phyloP scores from a whole-genome alignment of 352 stramenopile genomes.

The Globisporangium apiculatum region DNA sequence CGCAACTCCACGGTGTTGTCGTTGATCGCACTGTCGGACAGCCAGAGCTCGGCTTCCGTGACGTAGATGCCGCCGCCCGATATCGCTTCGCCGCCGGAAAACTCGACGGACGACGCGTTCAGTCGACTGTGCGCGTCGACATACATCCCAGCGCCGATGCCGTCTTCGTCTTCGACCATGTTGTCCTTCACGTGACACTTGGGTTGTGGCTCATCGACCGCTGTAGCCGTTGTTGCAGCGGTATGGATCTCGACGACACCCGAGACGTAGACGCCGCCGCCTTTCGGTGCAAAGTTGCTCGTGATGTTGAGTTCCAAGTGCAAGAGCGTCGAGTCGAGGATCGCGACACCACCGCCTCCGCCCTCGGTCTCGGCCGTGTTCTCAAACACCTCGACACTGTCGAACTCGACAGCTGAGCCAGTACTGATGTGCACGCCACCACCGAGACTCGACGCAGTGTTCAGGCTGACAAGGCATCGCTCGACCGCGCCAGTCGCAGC shows the following conservation, averaged over 20 bases:
- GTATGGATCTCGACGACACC: conserved; percentile 1
- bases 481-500: neutral
- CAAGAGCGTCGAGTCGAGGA: conserved; percentile 14
- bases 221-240: too few relatives aligned
- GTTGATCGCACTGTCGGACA: conserved; percentile 9
- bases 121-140: conserved; percentile 12
- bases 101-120: conserved; percentile 9
- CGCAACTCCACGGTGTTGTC: conserved; percentile 2
- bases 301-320: conserved; percentile 20
- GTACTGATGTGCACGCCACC: conserved; percentile 7
- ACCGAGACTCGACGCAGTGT: conserved; percentile 2
- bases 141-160: conserved; percentile 22
- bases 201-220: neutral
- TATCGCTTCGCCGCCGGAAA: conserved; percentile 13
- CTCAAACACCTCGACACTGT: neutral
- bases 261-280: conserved; percentile 19
- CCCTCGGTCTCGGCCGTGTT: conserved; percentile 4
- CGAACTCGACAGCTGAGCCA: neutral
- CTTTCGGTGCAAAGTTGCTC: conserved; percentile 17
- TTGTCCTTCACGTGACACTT: conserved; percentile 6
- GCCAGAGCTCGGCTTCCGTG: conserved; percentile 10
- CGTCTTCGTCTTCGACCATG: neutral
- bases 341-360: conserved; percentile 19
- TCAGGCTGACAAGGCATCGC: neutral
- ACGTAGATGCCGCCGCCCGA: conserved; percentile 24